Conservation (phyloP, 2,329 filamentous ascomycete species). For the Fusarium heterosporum region DNA sequence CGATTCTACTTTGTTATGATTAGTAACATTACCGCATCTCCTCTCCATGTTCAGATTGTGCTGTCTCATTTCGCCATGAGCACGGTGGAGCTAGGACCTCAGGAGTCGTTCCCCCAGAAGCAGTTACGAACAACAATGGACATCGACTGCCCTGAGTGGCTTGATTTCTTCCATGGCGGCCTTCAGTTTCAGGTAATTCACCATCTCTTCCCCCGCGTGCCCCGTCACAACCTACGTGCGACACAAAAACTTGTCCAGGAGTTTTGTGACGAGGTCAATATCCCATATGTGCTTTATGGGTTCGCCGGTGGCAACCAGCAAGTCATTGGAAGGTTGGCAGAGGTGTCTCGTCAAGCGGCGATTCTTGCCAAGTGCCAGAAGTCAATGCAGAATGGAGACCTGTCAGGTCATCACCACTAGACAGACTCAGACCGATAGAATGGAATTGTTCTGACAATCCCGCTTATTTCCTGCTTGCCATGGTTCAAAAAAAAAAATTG, state of each 20-base stretch:
- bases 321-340: conserved; percentile 79
- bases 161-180: conserved; percentile 90
- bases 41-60: conserved; percentile 89
- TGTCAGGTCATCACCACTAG: conserved; percentile 39
- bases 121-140: conserved; percentile 96
- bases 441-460: conserved; percentile 24
- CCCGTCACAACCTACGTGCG: conserved; percentile 82
- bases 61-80: conserved; percentile 95
- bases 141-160: conserved; percentile 86
- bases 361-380: conserved; percentile 81
- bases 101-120: conserved; percentile 89
- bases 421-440: not conserved
- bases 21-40: conserved; percentile 83
- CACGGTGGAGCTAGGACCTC: conserved; percentile 83
- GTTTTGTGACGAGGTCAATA: conserved; percentile 84
- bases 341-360: conserved; percentile 82
- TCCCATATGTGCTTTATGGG: conserved; percentile 87
- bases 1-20: conserved; percentile 81
- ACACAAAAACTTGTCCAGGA: conserved; percentile 81
- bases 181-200: conserved; percentile 92
- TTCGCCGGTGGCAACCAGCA: conserved; percentile 87
- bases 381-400: conserved; percentile 53
- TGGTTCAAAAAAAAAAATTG: not conserved
- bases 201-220: conserved; percentile 85
- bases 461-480: not conserved